Evolutionary conservation across 441 rosid species (phyloP), one percentile per base, ranked within the genome.

Genomic region (Brassica balearica): DNA sequence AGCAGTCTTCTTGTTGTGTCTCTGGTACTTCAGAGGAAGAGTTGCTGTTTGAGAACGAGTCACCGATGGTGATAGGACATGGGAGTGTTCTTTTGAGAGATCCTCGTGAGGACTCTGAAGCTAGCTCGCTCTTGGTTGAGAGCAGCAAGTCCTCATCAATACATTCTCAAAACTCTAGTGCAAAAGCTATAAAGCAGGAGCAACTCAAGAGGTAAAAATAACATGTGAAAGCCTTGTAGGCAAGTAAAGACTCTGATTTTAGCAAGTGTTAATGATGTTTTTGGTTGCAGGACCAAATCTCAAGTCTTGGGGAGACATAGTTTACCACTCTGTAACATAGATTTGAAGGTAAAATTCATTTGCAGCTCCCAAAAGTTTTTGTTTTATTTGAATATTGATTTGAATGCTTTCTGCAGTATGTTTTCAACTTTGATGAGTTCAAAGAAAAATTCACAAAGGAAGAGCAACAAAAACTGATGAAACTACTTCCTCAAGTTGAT

Each of bases 41-140:
- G 68, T 89, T 96, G 86, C 95, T 96, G 75, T 89, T 91, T 46
- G 98, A 90, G 83, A 90, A 90, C 77, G 94, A 87, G 77, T 87
- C 90, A 59, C 92, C 99, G 38, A 86, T 93, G 97, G 91, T 92
- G 90, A 88, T 95, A 78, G 98, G 97, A 58, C 99, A 96, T 84
- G 99, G 98, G 83, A 89, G 97, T 77, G 91, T 96, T 83, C 93
- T 96, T 70, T 87, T 96, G 62, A 87, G 93, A 76, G 97, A 95
- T 82, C 99, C 41, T 7, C 41, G 2, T 22, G 97, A 92, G 85
- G 98, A 96, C 78, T 96, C 97, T 62, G 99, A 93, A 87, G 99
- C 96, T 75, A 96, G 97, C 80, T 95, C 99, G 59, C 89, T 93
- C 73, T 88, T 95, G 10, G 88, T 90, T 76, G 97, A 85, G 86